Base-by-base conservation (phyloP, 2,329 filamentous ascomycete species). In the Penicillium sp. region DNA sequence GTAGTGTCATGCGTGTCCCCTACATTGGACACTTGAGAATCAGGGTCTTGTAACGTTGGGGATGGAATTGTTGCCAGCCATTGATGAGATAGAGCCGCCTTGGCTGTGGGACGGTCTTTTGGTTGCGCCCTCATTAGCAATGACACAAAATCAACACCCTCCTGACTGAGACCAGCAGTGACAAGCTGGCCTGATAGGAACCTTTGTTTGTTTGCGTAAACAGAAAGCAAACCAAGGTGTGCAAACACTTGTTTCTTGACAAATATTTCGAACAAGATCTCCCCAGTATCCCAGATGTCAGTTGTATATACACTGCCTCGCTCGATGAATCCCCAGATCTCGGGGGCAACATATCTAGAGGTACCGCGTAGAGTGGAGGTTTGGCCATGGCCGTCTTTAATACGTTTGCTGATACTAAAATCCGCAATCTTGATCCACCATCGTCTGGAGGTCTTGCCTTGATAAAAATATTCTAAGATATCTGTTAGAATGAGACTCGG, bases 401-500 rank as follows among this genome's bases (percentile, higher is more conserved):
- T 49, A 3, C 45, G 45, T 30, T 49, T 49, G 12, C 45, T 49
- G 45, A 49, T 49, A 15, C 24, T 24, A 30, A 28, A 49, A 49
- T 49, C 45, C 3, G 24, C 45, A 17, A 28, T 49, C 24, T 49
- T 49, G 10, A 49, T 30, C 45, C 45, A 49, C 45, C 45, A 49
- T 7, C 45, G 9, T 42, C 38, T 6, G 38, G 38, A 42, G 38
- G 38, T 10, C n/a, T n/a, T 22, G 38, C 38, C n/a, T 42, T 42
- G 38, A 42, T 42, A 22, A 42, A n/a, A 22, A 42, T 42, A 12
- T 42, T 42, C 38, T 42, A 22, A 19, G 5, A 22, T 1, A 22
- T 7, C n/a, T 22, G n/a, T 42, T 12, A 42, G 38, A 42, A 9
- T 9, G 17, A 10, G 38, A 42, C 17, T 22, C 37, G 15, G 17